These are phyloP conservation scores for Heterobasidion annosum DNA, from an alignment of 1,284 basidiomycete species.

Conservation along the genomic window DNA sequence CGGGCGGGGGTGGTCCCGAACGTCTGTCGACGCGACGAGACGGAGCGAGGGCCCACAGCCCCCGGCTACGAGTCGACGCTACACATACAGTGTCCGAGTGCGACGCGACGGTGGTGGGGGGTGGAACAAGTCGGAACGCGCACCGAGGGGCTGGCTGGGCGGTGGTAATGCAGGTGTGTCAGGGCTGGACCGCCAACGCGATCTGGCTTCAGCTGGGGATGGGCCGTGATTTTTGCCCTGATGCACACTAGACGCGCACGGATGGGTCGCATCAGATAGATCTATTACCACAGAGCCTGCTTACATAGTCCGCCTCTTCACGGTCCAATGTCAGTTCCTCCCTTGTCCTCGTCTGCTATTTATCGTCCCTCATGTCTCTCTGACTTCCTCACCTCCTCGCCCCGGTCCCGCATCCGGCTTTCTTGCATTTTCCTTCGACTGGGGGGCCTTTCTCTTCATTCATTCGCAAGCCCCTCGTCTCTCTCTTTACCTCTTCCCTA, in stretches of 20 bases:
- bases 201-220: not conserved
- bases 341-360: not conserved
- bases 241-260: not conserved
- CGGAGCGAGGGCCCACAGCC: too few relatives aligned
- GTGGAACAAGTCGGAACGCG: too few relatives aligned
- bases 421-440: not conserved
- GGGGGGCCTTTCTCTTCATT: not conserved
- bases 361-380: constrained; percentile 1
- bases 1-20: too few relatives aligned
- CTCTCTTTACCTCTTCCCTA: not conserved
- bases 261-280: constrained; percentile 1
- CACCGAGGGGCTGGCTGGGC: too few relatives aligned
- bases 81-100: too few relatives aligned
- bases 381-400: constrained; percentile 2
- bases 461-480: not conserved
- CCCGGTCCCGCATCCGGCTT: not conserved
- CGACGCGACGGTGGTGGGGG: too few relatives aligned
- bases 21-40: too few relatives aligned
- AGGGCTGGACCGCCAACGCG: not conserved
- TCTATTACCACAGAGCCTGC: not conserved
- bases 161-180: too few relatives aligned
- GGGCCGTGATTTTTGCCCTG: not conserved
- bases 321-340: too few relatives aligned
- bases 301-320: not conserved
- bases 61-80: too few relatives aligned